Percentiles rank a stretch among this genome's conserved stretches.
phyloP scores from a whole-genome alignment of 352 stramenopile species.

The Pythium brachiatum region DNA sequence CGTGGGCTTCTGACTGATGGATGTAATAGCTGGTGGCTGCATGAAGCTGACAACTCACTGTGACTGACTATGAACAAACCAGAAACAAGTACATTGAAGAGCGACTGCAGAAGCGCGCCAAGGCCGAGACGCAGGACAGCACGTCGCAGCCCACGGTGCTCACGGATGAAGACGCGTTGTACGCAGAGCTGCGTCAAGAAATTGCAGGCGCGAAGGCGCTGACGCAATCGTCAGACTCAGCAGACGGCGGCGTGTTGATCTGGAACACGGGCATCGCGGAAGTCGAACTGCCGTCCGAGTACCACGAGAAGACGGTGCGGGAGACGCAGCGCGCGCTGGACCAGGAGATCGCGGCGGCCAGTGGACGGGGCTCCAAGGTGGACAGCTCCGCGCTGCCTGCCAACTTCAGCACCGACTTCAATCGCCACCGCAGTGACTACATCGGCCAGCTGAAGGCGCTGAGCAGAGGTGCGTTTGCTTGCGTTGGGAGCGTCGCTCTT shows the following conservation, averaged over 20 bases:
- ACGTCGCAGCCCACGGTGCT: conserved; percentile 11
- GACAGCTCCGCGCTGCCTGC: conserved; percentile 54
- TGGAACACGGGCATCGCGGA: conserved; percentile 80
- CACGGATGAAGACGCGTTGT: conserved; percentile 65
- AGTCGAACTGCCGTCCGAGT: conserved; percentile 61
- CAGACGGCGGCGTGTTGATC: conserved; percentile 63
- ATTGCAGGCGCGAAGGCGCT: conserved; percentile 5
- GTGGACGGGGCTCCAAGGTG: conserved; percentile 22
- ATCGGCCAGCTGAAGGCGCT: conserved; percentile 68
- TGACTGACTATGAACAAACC: too few species aligned
- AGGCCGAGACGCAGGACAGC: not conserved
- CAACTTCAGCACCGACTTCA: conserved; percentile 82
- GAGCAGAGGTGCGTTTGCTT: conserved; percentile 40
- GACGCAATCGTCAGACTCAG: conserved; percentile 29
- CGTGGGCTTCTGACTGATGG: not conserved
- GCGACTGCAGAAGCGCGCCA: conserved; percentile 49
- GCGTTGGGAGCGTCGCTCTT: too few species aligned
- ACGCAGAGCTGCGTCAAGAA: conserved; percentile 62
- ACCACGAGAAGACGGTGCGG: conserved; percentile 45
- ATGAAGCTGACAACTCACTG: not conserved
- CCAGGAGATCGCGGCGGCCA: conserved; percentile 22
- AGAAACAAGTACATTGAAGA: conserved; percentile 86
- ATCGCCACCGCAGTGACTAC: conserved; percentile 64
- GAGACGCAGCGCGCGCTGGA: conserved; percentile 51
- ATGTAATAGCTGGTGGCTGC: not conserved